Base-by-base conservation (phyloP, 108 stramenopile genomes). In the Pseudonitzschia pungens region DNA sequence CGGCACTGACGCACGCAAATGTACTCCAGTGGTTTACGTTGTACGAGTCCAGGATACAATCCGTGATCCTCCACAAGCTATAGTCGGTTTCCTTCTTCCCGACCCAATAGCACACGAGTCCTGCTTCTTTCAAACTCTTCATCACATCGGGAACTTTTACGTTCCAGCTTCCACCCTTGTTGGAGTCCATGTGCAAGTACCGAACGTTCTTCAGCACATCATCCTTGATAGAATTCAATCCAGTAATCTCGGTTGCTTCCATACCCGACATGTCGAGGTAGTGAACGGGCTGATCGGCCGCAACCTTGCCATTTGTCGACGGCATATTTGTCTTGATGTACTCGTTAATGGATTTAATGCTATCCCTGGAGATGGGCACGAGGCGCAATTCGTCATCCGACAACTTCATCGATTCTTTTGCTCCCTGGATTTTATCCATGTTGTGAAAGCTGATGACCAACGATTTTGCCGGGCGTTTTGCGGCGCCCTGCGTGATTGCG, bases 1-100 rank as follows among this genome's bases (percentile, higher is more conserved):
- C 54, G 15, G 69, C 26, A 62, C 86, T 82, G 22, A 84, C 88
- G 70, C 88, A 89, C 10, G 83, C 87, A 10, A 86, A 65, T 75
- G 81, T 84, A 16, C 84, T 81, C 83, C 86, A 41, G 68, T 18
- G 68, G 73, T 11, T 69, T 15, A 58, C 78, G 62, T 83, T 86
- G 42, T 81, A 68, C 16, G 79, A 71, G n/a, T n/a, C n/a, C 51
- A 72, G 65, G 45, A 58, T 78, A 50, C 83, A 84, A 43, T 68
- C 72, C 18, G 83, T 84, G 21, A 84, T 77, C 10, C 83, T 45
- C 83, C 83, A 84, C 14, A 84, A 32, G 26, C 74, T 53, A 29
- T 7, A 51, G n/a, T 51, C 3, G 16, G n/a, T 2, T 32, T 32
- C 58, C 22, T 70, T 64, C 50, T 52, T 68, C 11, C 83, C 83